Percentiles rank a stretch among this genome's conserved stretches.
These are phyloP conservation scores for Ceratopteris richardii DNA, from an alignment of 75 land plant species.

Conservation along the genomic window DNA sequence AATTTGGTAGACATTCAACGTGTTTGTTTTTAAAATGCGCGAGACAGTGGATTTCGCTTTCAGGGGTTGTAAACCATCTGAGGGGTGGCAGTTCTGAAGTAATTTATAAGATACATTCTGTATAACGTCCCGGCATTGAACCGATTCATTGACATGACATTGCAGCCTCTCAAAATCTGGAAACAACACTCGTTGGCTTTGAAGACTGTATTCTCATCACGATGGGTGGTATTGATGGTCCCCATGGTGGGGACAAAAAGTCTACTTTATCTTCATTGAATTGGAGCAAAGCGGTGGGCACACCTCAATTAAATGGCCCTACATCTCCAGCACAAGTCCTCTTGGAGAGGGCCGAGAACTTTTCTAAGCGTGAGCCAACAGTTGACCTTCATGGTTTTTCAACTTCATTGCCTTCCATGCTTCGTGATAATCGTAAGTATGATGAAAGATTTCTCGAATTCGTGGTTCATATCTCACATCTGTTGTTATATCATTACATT, in stretches of 20 bases:
- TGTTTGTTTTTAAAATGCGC: too few species aligned
- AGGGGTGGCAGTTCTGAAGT: too few species aligned
- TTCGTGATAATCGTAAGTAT: slow-evolving; percentile 50
- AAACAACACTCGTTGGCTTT: too few species aligned
- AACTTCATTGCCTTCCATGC: slow-evolving; percentile 62
- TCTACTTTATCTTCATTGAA: slow-evolving; percentile 7
- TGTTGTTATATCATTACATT: background rate
- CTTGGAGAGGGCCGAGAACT: slow-evolving; percentile 2
- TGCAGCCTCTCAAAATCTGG: too few species aligned
- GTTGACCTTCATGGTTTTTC: slow-evolving; percentile 58
- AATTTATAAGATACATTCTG: too few species aligned
- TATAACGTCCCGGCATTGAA: too few species aligned
- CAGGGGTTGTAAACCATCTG: too few species aligned
- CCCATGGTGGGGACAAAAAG: background rate
- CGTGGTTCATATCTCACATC: background rate
- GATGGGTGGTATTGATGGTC: background rate
- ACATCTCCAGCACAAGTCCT: background rate
- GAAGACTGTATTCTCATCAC: too few species aligned
- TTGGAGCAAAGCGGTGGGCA: slow-evolving; percentile 20
- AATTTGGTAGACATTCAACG: too few species aligned
- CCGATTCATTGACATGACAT: too few species aligned
- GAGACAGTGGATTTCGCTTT: too few species aligned
- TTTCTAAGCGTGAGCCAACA: slow-evolving; percentile 17
- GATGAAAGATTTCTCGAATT: background rate
- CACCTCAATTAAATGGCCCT: slow-evolving; percentile 9